phyloP scores from a whole-genome alignment of 2,329 filamentous ascomycete genomes.

The Metarhizium sp. region DNA sequence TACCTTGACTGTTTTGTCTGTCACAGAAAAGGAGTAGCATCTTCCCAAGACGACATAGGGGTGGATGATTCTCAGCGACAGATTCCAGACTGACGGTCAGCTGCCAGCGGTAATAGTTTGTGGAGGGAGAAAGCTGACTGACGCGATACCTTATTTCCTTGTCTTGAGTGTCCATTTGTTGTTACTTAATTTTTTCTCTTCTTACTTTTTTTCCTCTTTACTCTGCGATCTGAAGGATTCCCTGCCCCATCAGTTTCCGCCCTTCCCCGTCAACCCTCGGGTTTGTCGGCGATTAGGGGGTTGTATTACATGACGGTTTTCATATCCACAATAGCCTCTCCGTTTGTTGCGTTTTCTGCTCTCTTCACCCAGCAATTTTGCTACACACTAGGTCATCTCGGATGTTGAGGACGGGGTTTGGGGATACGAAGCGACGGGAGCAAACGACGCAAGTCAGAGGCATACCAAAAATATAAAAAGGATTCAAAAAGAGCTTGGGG shows the following conservation, averaged over 20 bases:
- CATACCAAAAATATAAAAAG: constrained; percentile 3
- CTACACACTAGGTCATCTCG: neutral
- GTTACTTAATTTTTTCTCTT: constrained; percentile 7
- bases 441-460: neutral
- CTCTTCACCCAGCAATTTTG: constrained; percentile 8
- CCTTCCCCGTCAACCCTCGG: constrained; percentile 17
- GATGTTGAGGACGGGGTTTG: neutral
- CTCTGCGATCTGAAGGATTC: constrained; percentile 19
- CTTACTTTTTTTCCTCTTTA: constrained; percentile 9
- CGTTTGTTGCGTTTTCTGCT: constrained; percentile 13
- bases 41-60: neutral
- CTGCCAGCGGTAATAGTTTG: constrained; percentile 15
- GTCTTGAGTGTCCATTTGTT: constrained; percentile 11
- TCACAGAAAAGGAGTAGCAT: neutral
- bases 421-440: neutral
- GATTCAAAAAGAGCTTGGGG: constrained; percentile 3
- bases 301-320: constrained; percentile 27
- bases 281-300: constrained; percentile 21
- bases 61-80: constrained; percentile 7
- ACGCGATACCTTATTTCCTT: constrained; percentile 26
- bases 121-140: constrained; percentile 17
- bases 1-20: constrained; percentile 8
- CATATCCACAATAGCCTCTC: constrained; percentile 18
- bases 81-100: constrained; percentile 13
- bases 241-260: constrained; percentile 24